These are phyloP conservation scores for Dichomitus squalens DNA, from an alignment of 1,284 basidiomycete species.

Conservation along the genomic window DNA sequence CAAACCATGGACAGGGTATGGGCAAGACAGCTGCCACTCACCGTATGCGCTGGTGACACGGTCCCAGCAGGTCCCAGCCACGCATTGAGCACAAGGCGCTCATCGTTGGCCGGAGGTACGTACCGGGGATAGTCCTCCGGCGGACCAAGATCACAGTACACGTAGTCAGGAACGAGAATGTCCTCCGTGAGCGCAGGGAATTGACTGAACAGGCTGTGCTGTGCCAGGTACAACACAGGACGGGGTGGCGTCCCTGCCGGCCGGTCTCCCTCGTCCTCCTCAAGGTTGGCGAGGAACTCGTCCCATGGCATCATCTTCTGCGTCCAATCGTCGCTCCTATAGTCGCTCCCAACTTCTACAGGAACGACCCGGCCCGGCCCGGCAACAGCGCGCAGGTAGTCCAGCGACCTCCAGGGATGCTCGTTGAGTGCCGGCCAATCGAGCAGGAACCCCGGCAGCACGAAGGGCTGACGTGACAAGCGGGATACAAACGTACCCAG, in stretches of 20 bases:
- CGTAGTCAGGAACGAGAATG: constrained; percentile 84
- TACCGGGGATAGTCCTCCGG: constrained; percentile 55
- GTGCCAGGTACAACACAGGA: constrained; percentile 82
- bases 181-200: constrained; percentile 81
- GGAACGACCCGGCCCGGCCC: constrained; percentile 87
- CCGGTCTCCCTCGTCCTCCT: constrained; percentile 18
- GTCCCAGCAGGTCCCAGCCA: constrained; percentile 88
- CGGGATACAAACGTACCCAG: constrained; percentile 47
- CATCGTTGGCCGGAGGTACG: constrained; percentile 65
- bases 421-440: constrained; percentile 75
- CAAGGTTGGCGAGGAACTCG: constrained; percentile 63
- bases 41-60: constrained; percentile 90
- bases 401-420: constrained; percentile 66
- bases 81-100: constrained; percentile 76
- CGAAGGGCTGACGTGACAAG: constrained; percentile 63
- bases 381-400: constrained; percentile 67
- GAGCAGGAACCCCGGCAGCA: constrained; percentile 61
- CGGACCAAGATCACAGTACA: constrained; percentile 67
- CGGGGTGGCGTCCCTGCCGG: constrained; percentile 15
- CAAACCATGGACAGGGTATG: not conserved
- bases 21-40: constrained; percentile 42
- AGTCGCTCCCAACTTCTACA: constrained; percentile 88
- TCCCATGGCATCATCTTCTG: constrained; percentile 84
- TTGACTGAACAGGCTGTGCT: constrained; percentile 85
- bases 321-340: constrained; percentile 81